A percentile compares a stretch with the other conserved stretches of the same genome.
Conservation (phyloP, 306 rosid genomes). For the Arachis hypogaea region DNA sequence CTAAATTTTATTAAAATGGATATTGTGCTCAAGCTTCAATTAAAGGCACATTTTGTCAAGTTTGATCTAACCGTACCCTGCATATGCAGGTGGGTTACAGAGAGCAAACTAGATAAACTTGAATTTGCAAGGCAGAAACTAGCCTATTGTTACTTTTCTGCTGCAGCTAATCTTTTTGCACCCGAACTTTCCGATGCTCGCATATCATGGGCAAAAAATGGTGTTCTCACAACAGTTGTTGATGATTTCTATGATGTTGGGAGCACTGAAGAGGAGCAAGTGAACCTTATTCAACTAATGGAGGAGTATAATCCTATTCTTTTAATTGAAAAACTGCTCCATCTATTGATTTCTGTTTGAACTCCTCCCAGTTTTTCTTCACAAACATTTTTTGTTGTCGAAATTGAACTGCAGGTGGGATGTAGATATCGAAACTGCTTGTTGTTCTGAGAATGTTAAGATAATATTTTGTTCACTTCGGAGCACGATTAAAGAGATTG, state of each 20-base stretch:
- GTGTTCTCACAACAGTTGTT: constrained; percentile 77
- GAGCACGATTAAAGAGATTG: constrained; percentile 67
- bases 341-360: constrained; percentile 24
- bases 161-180: constrained; percentile 62
- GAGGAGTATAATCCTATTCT: constrained; percentile 57
- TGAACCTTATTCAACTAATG: constrained; percentile 71
- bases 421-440: constrained; percentile 50
- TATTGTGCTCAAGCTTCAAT: constrained; percentile 8
- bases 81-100: constrained; percentile 70
- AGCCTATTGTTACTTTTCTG: constrained; percentile 74
- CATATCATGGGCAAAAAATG: constrained; percentile 79
- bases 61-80: constrained; percentile 17
- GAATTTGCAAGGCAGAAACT: constrained; percentile 80
- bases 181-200: constrained; percentile 80
- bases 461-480: constrained; percentile 69
- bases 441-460: constrained; percentile 74
- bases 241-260: constrained; percentile 90
- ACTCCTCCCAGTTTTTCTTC: not conserved
- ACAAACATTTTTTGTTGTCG: constrained; percentile 20
- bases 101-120: constrained; percentile 69
- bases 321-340: not conserved
- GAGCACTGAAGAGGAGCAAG: constrained; percentile 67
- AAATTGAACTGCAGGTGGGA: constrained; percentile 74
- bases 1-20: constrained; percentile 1
- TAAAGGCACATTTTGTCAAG: constrained; percentile 2